Conservation (phyloP, 352 stramenopile genomes). For the Phytopythium chamaehyphon region DNA sequence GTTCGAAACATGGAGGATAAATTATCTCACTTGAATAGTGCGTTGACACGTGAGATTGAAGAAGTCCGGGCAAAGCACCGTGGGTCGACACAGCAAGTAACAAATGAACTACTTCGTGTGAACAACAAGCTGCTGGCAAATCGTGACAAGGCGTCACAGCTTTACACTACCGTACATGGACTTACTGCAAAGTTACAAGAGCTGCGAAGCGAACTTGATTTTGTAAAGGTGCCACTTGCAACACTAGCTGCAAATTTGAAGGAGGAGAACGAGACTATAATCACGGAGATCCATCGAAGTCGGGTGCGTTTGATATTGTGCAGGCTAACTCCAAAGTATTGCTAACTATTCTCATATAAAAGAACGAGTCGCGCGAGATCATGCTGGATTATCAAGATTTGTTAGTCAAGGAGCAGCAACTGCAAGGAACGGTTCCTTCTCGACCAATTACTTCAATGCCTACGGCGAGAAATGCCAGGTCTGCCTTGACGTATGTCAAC, state of each 20-base stretch:
- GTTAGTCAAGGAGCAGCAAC: constrained; percentile 36
- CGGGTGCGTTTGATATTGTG: constrained; percentile 46
- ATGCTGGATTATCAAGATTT: constrained; percentile 65
- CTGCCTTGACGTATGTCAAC: constrained; percentile 13
- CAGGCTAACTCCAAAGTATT: too few species aligned
- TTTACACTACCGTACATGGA: constrained; percentile 30
- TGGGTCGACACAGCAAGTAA: constrained; percentile 20
- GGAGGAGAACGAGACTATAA: constrained; percentile 65
- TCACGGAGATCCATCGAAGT: constrained; percentile 61
- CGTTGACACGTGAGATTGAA: constrained; percentile 20
- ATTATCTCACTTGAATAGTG: constrained; percentile 20
- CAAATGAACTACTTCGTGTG: constrained; percentile 24
- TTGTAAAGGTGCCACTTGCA: constrained; percentile 49
- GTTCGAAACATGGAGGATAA: constrained; percentile 31
- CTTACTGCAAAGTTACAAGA: constrained; percentile 19
- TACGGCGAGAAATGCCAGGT: neutral
- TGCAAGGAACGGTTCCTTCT: constrained; percentile 15
- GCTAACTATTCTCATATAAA: too few species aligned
- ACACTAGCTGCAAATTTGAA: constrained; percentile 56
- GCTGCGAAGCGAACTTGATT: constrained; percentile 33
- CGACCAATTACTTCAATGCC: constrained; percentile 30
- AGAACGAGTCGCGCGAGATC: constrained; percentile 59
- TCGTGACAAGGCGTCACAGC: constrained; percentile 26
- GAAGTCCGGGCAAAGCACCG: constrained; percentile 13
- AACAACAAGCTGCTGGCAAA: constrained; percentile 28